A percentile compares a stretch with the other conserved stretches of the same genome.
phyloP scores from a whole-genome alignment of 179 eudicot species.

The Corrigiola litoralis region DNA sequence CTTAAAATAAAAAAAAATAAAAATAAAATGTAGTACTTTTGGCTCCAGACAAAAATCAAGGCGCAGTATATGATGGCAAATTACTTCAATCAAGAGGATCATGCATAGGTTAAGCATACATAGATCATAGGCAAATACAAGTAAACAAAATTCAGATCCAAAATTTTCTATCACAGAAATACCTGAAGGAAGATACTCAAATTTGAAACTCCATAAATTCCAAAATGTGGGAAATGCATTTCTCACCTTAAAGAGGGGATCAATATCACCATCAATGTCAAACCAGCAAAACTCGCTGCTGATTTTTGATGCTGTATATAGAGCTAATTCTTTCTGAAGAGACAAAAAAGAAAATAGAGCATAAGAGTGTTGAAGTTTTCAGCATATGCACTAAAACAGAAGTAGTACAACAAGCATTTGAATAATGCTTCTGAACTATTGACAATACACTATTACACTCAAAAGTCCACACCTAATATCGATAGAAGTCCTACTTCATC shows the following conservation, averaged over 20 bases:
- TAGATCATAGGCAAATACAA: not conserved
- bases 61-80: too few species aligned
- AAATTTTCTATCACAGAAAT: not conserved
- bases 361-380: not conserved
- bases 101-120: not conserved
- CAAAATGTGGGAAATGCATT: not conserved
- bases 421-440: not conserved
- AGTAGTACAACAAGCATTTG: not conserved
- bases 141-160: not conserved
- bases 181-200: too few species aligned
- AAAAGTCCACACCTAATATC: too few species aligned
- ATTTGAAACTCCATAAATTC: too few species aligned
- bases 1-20: too few species aligned
- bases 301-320: constrained; percentile 89
- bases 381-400: not conserved
- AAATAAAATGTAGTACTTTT: too few species aligned
- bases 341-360: not conserved
- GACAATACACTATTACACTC: not conserved
- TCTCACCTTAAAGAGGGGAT: constrained; percentile 93
- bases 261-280: constrained; percentile 87
- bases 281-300: constrained; percentile 83
- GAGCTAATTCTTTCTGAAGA: constrained; percentile 91
- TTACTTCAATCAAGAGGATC: too few species aligned
- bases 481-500: too few species aligned
- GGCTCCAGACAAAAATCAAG: too few species aligned